Percentiles rank a stretch among this genome's conserved stretches.
These are phyloP conservation scores for Globisporangium nodosum DNA, from an alignment of 352 stramenopile species.

Conservation along the genomic window DNA sequence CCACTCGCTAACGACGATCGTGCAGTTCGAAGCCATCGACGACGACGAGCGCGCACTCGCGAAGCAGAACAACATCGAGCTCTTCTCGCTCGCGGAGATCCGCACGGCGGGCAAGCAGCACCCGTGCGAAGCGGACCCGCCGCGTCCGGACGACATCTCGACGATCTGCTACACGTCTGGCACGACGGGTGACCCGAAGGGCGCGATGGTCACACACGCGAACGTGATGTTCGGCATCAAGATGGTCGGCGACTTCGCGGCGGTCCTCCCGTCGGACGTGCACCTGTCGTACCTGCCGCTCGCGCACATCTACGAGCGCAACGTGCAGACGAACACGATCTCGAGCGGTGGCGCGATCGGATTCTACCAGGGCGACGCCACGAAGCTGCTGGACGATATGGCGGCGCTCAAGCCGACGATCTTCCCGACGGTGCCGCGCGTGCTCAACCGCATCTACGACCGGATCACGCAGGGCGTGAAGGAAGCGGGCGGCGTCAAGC, in stretches of 20 bases:
- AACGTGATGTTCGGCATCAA: constrained; percentile 14
- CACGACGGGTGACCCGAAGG: constrained; percentile 95
- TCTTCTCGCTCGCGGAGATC: constrained; percentile 29
- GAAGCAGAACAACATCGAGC: constrained; percentile 21
- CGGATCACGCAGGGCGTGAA: constrained; percentile 86
- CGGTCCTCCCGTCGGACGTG: constrained; percentile 55
- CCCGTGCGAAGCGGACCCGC: constrained; percentile 27
- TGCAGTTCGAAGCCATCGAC: constrained; percentile 51
- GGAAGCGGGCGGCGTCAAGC: constrained; percentile 45
- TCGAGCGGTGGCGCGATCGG: constrained; percentile 70
- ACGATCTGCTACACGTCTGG: constrained; percentile 95
- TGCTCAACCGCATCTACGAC: constrained; percentile 97
- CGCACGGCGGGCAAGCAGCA: too few relatives aligned
- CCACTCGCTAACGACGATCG: constrained; percentile 16
- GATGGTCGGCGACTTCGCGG: too few relatives aligned
- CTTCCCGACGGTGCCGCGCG: constrained; percentile 91
- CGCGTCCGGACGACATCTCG: constrained; percentile 80
- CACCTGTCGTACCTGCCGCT: constrained; percentile 96
- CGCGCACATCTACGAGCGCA: constrained; percentile 96
- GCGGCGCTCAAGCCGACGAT: constrained; percentile 88
- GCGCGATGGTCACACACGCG: constrained; percentile 90
- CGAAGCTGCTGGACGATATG: constrained; percentile 93
- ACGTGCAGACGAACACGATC: too few relatives aligned
- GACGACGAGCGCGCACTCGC: constrained; percentile 22
- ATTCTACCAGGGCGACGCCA: constrained; percentile 86